Conservation (phyloP, 352 stramenopile genomes). For the Pythium guiyangense region DNA sequence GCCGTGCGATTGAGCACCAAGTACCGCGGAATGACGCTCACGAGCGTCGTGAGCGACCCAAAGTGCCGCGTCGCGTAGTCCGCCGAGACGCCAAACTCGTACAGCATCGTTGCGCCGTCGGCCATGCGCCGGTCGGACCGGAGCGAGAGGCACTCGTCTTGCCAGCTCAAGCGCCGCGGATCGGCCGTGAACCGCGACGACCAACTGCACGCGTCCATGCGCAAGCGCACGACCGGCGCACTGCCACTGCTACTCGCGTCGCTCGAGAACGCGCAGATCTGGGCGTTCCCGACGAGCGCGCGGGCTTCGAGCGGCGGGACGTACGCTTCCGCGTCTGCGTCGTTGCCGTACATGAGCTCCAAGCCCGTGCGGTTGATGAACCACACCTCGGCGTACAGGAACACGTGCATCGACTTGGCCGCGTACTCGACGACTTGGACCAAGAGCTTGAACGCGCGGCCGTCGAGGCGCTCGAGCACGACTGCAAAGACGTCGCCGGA, state of each 20-base stretch:
- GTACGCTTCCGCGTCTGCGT: slow-evolving; percentile 55
- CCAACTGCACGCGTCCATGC: slow-evolving; percentile 55
- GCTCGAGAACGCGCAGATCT: slow-evolving; percentile 70
- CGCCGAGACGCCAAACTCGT: slow-evolving; percentile 77
- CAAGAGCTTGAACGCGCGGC: slow-evolving; percentile 62
- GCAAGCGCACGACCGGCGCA: slow-evolving; percentile 48
- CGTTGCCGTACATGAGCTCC: slow-evolving; percentile 70
- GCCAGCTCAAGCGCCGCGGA: slow-evolving; percentile 71
- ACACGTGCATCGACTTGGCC: slow-evolving; percentile 39
- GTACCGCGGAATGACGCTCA: slow-evolving; percentile 82
- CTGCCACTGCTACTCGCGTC: slow-evolving; percentile 15
- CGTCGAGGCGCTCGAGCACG: slow-evolving; percentile 53
- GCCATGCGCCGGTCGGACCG: slow-evolving; percentile 20
- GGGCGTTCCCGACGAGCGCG: slow-evolving; percentile 64
- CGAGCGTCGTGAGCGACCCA: slow-evolving; percentile 74
- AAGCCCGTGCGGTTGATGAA: slow-evolving; percentile 79
- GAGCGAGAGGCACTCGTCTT: slow-evolving; percentile 75
- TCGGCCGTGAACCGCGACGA: slow-evolving; percentile 70
- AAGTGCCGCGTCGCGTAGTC: slow-evolving; percentile 83
- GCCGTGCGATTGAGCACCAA: slow-evolving; percentile 63
- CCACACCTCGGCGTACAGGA: slow-evolving; percentile 68
- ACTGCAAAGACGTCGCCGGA: slow-evolving; percentile 53
- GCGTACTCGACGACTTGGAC: slow-evolving; percentile 50
- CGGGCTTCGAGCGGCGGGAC: slow-evolving; percentile 45
- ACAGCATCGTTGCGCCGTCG: slow-evolving; percentile 39